Evolutionary conservation across 2,329 filamentous ascomycete species (phyloP), one percentile per base, ranked within the genome.

Genomic region (Phaeosphaeriaceae sp.): DNA sequence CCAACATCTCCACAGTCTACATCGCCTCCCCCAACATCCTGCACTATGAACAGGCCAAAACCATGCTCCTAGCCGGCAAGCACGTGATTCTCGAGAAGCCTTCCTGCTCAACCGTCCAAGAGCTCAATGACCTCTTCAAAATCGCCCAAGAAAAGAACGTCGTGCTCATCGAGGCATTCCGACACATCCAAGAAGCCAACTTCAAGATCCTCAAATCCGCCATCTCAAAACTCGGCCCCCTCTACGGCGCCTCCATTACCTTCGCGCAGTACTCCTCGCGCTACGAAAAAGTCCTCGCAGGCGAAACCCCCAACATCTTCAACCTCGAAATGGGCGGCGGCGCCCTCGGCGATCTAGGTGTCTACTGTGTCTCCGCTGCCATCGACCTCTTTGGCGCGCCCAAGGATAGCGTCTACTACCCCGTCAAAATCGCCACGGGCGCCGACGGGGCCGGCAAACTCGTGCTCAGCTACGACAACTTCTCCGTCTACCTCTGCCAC

Each of bases 21-120:
- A 80, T 83, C 55, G 81, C 82, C 21, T 81, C 79, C 15, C 81
- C 81, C 36, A 83, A 83, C 70, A 78, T 76, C 42, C 73, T 82
- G 44, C 81, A 83, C 71, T 80, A 79, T 68, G 71, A 68, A 41
- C 81, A 83, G 59, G 79, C 81, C 17, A 80, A 80, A 58, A 64
- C 69, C 17, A 70, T 81, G 40, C 73, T 84, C 33, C 46, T 66
- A 4, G 80, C 78, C 2, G 75, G 77, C 51, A 83, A 83, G 63
- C 77, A 84, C 64, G 81, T 83, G 58, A 76, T 84, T 27, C 69
- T 84, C n/a, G 82, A 84, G 66, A 84, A 84, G 65, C 82, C 82
- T 5, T 78, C 80, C 0, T 81, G 80, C 24, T 78, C 75, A 22
- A 83, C 77, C 1, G 63, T 72, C 24, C 60, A 66, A 1, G 80